Base-by-base conservation (phyloP, 208 protist species). In the Leishmania martiniquensis region DNA sequence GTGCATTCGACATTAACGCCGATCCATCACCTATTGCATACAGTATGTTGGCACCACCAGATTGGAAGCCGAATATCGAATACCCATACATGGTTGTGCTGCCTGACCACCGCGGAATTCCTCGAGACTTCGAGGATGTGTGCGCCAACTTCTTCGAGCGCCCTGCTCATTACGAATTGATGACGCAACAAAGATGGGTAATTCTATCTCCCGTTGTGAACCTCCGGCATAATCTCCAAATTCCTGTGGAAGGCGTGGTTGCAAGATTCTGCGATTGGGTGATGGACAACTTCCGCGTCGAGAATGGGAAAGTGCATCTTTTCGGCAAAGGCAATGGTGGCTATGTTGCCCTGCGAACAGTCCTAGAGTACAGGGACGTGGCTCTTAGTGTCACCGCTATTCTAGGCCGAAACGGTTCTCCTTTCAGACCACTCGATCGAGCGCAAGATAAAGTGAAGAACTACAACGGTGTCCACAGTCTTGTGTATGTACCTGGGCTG, bases 241-340 rank as follows among this genome's bases (percentile, higher is more conserved):
- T 93, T 68, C 91, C 93, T 15, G 88, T 93, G 10, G 93, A 97
- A 72, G 93, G 87, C 39, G 80, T 97, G 55, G 89, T 97, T 15
- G 89, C 93, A 51, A 75, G 91, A 10, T 97, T 97, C 77, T 97
- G 93, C 86, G 93, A 97, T 63, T 97, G 93, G 93, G 91, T 93
- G 22, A 85, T 77, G 12, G 89, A 92, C 77, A 90, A 75, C 44
- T 97, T 93, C 73, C 83, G 87, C 57, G 91, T 95, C 0, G 89
- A 97, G 75, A 85, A 97, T 66, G 81, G 85, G 42, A 87, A 84
- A 39, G 93, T 97, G 29, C 93, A 97, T 86, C 80, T 97, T 37
- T 89, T 97, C 82, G 93, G 93, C 3, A 97, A 97, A 83, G 93
- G 93, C 15, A 89, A 91, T 79, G 93, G 93, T 1, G 93, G 71